These are phyloP conservation scores for Epicoccum sorghinum DNA, from an alignment of 2,329 filamentous ascomycete genomes.

Conservation along the genomic window DNA sequence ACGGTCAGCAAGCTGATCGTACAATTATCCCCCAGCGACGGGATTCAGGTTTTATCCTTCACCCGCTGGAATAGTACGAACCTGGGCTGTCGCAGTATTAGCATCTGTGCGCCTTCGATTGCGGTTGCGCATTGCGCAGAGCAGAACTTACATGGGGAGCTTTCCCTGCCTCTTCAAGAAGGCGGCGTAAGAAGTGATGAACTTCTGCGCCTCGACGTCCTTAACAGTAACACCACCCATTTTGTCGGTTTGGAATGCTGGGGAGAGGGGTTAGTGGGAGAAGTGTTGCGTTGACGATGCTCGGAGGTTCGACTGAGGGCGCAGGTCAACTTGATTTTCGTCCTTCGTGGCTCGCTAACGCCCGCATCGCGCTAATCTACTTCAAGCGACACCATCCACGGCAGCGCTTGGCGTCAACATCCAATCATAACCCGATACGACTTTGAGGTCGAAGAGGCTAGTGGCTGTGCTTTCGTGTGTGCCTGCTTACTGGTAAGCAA, in stretches of 20 bases:
- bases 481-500: no score
- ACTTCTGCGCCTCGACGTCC: slow-evolving; percentile 89
- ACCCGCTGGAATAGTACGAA: slow-evolving; percentile 59
- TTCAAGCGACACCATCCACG: no score
- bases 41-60: slow-evolving; percentile 58
- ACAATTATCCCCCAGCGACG: slow-evolving; percentile 58
- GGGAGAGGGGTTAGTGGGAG: slow-evolving; percentile 23
- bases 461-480: no score
- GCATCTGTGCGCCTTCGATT: slow-evolving; percentile 9
- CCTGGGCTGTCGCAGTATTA: slow-evolving; percentile 62
- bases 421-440: no score
- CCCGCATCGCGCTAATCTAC: no score
- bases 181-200: slow-evolving; percentile 82
- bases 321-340: no score
- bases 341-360: no score
- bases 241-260: slow-evolving; percentile 62
- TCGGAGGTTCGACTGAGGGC: no score
- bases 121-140: not conserved
- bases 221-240: slow-evolving; percentile 84
- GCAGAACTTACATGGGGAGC: slow-evolving; percentile 70
- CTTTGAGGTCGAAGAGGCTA: no score
- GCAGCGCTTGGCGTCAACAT: no score
- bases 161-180: slow-evolving; percentile 96
- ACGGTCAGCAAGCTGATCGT: slow-evolving; percentile 50
- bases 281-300: slow-evolving; percentile 9